phyloP scores from a whole-genome alignment of 148 eudicot species.

The Gaultheria prostrata region DNA sequence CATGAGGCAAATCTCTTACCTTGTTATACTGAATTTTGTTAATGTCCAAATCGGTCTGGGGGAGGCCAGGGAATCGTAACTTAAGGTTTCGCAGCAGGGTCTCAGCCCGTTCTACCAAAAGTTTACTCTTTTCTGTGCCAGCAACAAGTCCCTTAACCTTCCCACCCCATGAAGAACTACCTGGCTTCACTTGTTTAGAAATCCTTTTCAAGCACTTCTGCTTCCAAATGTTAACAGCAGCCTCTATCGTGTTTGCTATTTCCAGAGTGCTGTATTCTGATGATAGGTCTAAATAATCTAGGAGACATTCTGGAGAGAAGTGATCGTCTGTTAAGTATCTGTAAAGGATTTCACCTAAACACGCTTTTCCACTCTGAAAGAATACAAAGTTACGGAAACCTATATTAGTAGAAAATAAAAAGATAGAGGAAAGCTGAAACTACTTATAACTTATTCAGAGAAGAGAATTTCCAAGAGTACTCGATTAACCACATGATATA shows the following conservation, averaged over 20 bases:
- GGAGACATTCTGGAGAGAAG: constrained; percentile 43
- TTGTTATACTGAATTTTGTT: constrained; percentile 51
- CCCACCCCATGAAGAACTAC: constrained; percentile 37
- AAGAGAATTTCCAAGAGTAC: not conserved
- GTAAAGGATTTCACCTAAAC: constrained; percentile 43
- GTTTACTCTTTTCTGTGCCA: constrained; percentile 30
- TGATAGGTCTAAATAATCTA: constrained; percentile 42
- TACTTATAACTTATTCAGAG: not conserved
- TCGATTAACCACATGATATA: not conserved
- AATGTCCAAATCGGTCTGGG: constrained; percentile 43
- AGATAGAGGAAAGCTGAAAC: not conserved
- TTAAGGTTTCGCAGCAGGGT: constrained; percentile 39
- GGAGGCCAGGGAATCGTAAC: constrained; percentile 41
- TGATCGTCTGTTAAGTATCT: constrained; percentile 39
- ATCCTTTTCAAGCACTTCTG: constrained; percentile 30
- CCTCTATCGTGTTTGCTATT: constrained; percentile 46
- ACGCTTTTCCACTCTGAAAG: constrained; percentile 43
- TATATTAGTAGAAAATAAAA: not conserved
- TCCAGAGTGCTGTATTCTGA: constrained; percentile 45
- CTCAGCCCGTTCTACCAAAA: constrained; percentile 41
- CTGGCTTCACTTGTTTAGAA: constrained; percentile 19
- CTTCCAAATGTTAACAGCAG: constrained; percentile 39
- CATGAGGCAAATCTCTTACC: constrained; percentile 17
- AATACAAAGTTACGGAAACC: not conserved
- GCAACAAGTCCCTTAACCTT: constrained; percentile 34